Conservation (phyloP, 108 stramenopile species). For the Craspedostauros australis region DNA sequence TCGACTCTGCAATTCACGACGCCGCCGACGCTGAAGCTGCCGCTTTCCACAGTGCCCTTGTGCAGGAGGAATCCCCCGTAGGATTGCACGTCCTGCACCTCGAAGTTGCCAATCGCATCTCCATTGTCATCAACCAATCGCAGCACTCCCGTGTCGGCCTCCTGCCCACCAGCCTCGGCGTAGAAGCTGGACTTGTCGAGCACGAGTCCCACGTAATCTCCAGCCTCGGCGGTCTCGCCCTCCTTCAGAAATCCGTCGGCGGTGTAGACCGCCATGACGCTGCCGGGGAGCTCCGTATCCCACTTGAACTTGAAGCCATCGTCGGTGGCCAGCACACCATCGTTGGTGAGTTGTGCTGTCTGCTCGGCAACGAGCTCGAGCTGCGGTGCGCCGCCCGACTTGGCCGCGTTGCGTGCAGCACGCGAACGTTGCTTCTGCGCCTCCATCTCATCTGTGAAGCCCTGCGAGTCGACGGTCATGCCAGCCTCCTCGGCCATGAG, state of each 20-base stretch:
- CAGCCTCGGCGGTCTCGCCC: constrained; percentile 37
- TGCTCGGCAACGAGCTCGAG: constrained; percentile 93
- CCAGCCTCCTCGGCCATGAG: constrained; percentile 97
- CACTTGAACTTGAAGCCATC: constrained; percentile 84
- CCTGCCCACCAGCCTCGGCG: constrained; percentile 97
- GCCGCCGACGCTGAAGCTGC: constrained; percentile 58
- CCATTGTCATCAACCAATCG: constrained; percentile 49
- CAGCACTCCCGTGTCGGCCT: constrained; percentile 81
- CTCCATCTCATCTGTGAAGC: constrained; percentile 85
- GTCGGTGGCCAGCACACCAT: constrained; percentile 78
- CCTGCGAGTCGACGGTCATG: constrained; percentile 78
- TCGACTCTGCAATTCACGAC: constrained; percentile 83
- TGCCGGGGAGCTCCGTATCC: constrained; percentile 70
- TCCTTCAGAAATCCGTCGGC: constrained; percentile 59
- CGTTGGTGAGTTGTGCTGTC: constrained; percentile 79
- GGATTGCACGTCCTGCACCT: constrained; percentile 75
- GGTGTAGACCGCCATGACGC: constrained; percentile 81
- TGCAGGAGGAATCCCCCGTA: constrained; percentile 92
- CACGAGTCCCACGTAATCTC: constrained; percentile 78
- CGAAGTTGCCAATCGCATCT: constrained; percentile 69
- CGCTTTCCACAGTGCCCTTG: constrained; percentile 55
- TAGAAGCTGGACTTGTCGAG: constrained; percentile 93
- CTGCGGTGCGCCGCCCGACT: constrained; percentile 42
- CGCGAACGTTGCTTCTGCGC: constrained; percentile 78
- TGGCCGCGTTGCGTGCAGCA: constrained; percentile 60